These are phyloP conservation scores for Calycina herbarum DNA, from an alignment of 2,329 filamentous ascomycete species.

Conservation along the genomic window DNA sequence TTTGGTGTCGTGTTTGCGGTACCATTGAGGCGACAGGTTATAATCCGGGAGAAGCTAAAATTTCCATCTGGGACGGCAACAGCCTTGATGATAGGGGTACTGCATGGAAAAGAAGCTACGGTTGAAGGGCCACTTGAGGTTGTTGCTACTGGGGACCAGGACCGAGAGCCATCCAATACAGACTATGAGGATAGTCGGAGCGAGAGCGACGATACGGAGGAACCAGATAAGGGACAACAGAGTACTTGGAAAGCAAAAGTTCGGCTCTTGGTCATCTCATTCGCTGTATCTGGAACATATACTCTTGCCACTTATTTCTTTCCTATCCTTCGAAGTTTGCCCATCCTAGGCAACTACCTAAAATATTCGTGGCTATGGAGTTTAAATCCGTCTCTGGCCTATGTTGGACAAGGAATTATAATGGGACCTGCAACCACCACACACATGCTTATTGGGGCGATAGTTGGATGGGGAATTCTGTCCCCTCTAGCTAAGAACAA, in stretches of 20 bases:
- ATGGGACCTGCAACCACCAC: constrained; percentile 96
- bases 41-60: constrained; percentile 86
- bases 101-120: constrained; percentile 66
- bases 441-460: constrained; percentile 89
- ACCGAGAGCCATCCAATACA: neutral
- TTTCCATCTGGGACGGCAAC: constrained; percentile 97
- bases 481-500: constrained; percentile 83
- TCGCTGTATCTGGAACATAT: constrained; percentile 60
- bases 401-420: constrained; percentile 95
- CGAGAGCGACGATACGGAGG: constrained; percentile 28
- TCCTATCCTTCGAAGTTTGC: constrained; percentile 80
- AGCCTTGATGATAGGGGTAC: constrained; percentile 84
- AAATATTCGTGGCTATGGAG: constrained; percentile 90
- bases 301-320: constrained; percentile 90
- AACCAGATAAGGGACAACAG: constrained; percentile 26
- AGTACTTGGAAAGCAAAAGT: constrained; percentile 39
- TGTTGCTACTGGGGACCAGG: neutral
- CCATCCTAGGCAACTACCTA: constrained; percentile 74
- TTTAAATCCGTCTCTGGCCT: constrained; percentile 93
- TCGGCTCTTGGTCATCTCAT: constrained; percentile 52
- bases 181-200: constrained; percentile 13
- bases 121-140: constrained; percentile 17
- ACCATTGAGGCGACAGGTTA: constrained; percentile 84
- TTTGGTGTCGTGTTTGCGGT: constrained; percentile 98
- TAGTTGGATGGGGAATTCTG: constrained; percentile 86